Base-by-base conservation (phyloP, 2,329 filamentous ascomycete genomes). In the Aspergillus tubingensis region DNA sequence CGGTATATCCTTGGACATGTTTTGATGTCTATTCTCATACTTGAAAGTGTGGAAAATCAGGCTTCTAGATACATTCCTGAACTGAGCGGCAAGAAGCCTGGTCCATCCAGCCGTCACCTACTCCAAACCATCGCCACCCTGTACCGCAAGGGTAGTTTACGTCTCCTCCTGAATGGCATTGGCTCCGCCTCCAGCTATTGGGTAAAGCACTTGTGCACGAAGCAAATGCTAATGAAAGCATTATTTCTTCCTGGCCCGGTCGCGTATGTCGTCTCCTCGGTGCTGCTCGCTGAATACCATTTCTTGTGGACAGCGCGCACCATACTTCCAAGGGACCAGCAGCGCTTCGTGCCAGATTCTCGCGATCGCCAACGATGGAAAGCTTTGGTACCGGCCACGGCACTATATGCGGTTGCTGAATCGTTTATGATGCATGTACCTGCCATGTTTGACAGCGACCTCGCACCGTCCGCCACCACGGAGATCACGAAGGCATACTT, bases 1-100 rank as follows among this genome's bases (percentile, higher is more conserved):
- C 32, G 17, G 15, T 60, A 60, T 21, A 23, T 47, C 1, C 27
- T 56, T 44, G 52, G 58, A 5, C 52, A 56, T 27, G 58, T 60
- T 0, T 3, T 56, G 3, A 38, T 60, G 58, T 51, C 23, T 15
- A 32, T 56, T 2, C 32, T 60, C 30, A 60, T 60, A 32, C 44
- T 60, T 5, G 58, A 60, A 25, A 52, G 52, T 10, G 10, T 36
- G 32, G 1, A 36, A 1, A 36, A 13, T 1, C 32, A 36, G 4
- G 32, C 32, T 36, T 5, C 11, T 2, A 4, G 32, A 1, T 36
- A 5, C 1, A 2, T 13, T 17, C 11, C 39, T 17, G 15, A 43
- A 3, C n/a, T 19, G 2, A 19, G 39, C 1, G 6, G 19, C 39
- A 43, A 43, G 8, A 43, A 19, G 1, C 10, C 39, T 10, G 15